A percentile compares a stretch with the other conserved stretches of the same genome.
phyloP scores from a whole-genome alignment of 805 yeast genomes.

The Metschnikowia colocasiae region DNA sequence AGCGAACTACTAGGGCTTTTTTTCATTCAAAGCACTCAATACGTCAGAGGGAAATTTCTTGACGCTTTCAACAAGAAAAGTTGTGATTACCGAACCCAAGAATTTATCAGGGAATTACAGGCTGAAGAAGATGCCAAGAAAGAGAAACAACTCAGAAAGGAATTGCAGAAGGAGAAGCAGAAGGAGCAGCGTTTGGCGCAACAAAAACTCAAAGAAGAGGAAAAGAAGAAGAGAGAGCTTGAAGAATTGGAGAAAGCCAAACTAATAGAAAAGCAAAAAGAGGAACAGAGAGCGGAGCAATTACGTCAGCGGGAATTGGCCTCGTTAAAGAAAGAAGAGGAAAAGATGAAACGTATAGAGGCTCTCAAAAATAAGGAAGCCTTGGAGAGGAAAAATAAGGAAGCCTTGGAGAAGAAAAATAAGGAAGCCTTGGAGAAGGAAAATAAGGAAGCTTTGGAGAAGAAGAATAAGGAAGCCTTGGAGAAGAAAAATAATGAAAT shows the following conservation, averaged over 20 bases:
- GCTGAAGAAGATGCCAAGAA: slow-evolving; percentile 63
- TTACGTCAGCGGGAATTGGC: slow-evolving; percentile 37
- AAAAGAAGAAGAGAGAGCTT: slow-evolving; percentile 51
- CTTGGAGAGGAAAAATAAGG: slow-evolving; percentile 22
- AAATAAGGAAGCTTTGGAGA: no score
- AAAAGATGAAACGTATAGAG: slow-evolving; percentile 43
- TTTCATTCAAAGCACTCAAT: slow-evolving; percentile 73
- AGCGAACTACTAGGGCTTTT: slow-evolving; percentile 78
- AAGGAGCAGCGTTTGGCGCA: slow-evolving; percentile 64
- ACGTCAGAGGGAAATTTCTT: slow-evolving; percentile 69
- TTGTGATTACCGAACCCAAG: slow-evolving; percentile 68
- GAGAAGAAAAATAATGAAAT: slow-evolving; percentile 12
- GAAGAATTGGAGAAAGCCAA: slow-evolving; percentile 40
- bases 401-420: no score
- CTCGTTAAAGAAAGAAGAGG: slow-evolving; percentile 43
- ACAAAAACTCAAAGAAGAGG: slow-evolving; percentile 63
- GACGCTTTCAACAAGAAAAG: slow-evolving; percentile 75
- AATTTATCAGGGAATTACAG: slow-evolving; percentile 63
- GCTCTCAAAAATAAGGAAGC: slow-evolving; percentile 22
- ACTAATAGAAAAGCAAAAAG: slow-evolving; percentile 29
- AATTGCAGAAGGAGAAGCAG: slow-evolving; percentile 62
- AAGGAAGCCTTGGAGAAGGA: no score
- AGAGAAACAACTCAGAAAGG: slow-evolving; percentile 63
- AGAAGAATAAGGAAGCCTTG: slow-evolving; percentile 12
- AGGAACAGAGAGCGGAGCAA: slow-evolving; percentile 36